Base-by-base conservation (phyloP, 2,329 filamentous ascomycete species). In the Botrytis cinerea region DNA sequence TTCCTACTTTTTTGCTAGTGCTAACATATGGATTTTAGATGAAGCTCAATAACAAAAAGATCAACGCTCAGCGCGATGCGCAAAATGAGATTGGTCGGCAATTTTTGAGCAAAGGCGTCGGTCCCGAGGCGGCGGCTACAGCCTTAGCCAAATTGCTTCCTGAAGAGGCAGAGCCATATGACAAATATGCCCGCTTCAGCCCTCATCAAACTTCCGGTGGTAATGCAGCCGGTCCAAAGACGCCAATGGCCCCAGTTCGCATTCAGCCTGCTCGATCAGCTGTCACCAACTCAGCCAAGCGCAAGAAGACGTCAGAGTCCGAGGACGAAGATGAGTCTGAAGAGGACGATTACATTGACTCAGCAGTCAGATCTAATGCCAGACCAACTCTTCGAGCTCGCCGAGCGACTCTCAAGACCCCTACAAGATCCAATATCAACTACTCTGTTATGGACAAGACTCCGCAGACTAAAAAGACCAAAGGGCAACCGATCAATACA, bases 71-170 rank as follows among this genome's bases (percentile, higher is more conserved):
- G n/a, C 74, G 79, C 1, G 76, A 80, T 25, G 72, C 70, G 0
- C 76, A 80, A 45, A 80, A 80, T 32, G 70, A 75, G 9, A 73
- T 78, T 45, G 79, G 79, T 12, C 76, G 79, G 6, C 48, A 54
- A 10, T 73, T 72, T 16, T 46, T 77, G 2, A 74, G 74, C 22
- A 38, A 61, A 12, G 76, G 74, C 5, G n/a, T 72, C 4, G 46
- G 38, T 4, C 70, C 70, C 25, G 32, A 70, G 43, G 71, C 62
- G 7, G 71, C 64, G 0, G 35, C 45, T 9, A n/a, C 38, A 32
- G 66, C 20, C 16, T 32, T 51, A 20, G 57, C 48, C 10, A 20
- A 22, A 6, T n/a, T 54, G 5, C 51, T 40, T 32, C 38, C 46
- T 38, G 62, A 51, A 9, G 71, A 46, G 4, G 62, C 46, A 32